Percentiles rank a stretch among this genome's conserved stretches.
Evolutionary conservation across 2,329 filamentous ascomycete genomes (phyloP).

Genomic region (Blastomyces parvus): DNA sequence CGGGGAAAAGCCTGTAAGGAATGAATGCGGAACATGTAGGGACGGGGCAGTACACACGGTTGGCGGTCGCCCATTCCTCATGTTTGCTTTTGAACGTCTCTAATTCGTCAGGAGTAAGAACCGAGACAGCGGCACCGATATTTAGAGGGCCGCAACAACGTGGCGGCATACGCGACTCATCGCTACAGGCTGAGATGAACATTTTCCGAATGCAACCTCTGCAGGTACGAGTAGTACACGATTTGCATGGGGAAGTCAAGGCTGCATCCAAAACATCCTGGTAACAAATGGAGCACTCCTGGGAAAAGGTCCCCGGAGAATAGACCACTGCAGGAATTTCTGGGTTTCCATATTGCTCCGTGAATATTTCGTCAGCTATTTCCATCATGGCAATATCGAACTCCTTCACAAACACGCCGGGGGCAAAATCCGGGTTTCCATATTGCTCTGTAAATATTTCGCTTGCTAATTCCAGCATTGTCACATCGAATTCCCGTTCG

Average conservation of each 20-base stretch:
- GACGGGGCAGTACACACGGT: constrained; percentile 43
- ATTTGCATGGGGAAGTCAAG: constrained; percentile 4
- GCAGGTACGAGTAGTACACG: not conserved
- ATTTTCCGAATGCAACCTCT: constrained; percentile 20
- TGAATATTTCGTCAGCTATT: not conserved
- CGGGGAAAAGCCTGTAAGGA: constrained; percentile 24
- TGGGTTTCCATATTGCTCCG: not conserved
- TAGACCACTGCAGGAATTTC: not conserved
- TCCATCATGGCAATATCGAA: constrained; percentile 4
- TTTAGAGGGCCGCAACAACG: constrained; percentile 39
- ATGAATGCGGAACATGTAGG: constrained; percentile 43
- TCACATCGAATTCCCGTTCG: not conserved
- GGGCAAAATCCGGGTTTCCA: not conserved
- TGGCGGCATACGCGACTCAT: constrained; percentile 37
- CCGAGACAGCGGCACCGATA: constrained; percentile 30
- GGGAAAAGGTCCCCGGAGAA: not conserved
- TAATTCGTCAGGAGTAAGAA: constrained; percentile 30
- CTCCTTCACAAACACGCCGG: not conserved
- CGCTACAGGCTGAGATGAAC: constrained; percentile 34
- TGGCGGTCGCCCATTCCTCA: constrained; percentile 40
- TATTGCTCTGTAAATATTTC: not conserved
- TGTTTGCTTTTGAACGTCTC: constrained; percentile 35
- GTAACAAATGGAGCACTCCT: not conserved
- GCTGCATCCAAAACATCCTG: not conserved
- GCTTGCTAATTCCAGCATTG: not conserved